Evolutionary conservation across 257 asterid genomes (phyloP).

Genomic region (Solanum ossicruentum): DNA sequence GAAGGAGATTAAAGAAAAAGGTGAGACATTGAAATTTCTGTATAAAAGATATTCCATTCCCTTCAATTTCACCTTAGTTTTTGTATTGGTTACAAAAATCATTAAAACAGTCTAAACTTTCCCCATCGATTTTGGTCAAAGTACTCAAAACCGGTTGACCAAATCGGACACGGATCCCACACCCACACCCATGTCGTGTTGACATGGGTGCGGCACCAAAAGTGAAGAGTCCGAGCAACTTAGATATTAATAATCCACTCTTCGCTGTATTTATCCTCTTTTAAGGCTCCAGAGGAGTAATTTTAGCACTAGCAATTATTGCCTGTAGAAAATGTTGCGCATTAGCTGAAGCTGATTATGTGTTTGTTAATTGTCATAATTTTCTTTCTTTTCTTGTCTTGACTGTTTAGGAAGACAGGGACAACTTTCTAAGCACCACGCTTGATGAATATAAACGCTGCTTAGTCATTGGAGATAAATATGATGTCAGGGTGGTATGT

Average conservation of each 20-base stretch:
- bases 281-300: not conserved
- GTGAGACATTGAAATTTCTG: no score
- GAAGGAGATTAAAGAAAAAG: no score
- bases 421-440: slow-evolving; percentile 68
- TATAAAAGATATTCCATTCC: no score
- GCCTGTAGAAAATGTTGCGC: not conserved
- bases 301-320: not conserved
- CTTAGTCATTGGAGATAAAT: slow-evolving; percentile 81
- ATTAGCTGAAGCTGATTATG: slow-evolving; percentile 9
- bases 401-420: slow-evolving; percentile 77
- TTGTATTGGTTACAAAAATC: no score
- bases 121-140: no score
- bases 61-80: no score
- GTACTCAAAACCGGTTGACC: no score
- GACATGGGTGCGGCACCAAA: no score
- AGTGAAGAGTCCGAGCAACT: no score
- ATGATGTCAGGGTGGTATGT: slow-evolving; percentile 91
- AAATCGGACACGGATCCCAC: no score
- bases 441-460: slow-evolving; percentile 82
- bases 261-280: not conserved
- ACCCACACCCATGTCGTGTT: no score
- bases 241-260: not conserved
- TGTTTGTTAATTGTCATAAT: not conserved
- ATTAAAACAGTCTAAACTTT: no score
- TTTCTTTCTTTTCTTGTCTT: slow-evolving; percentile 7